A percentile compares a stretch with the other conserved stretches of the same genome.
phyloP scores from a whole-genome alignment of 1,284 basidiomycete species.

The Cutaneotrichosporon sp. region DNA sequence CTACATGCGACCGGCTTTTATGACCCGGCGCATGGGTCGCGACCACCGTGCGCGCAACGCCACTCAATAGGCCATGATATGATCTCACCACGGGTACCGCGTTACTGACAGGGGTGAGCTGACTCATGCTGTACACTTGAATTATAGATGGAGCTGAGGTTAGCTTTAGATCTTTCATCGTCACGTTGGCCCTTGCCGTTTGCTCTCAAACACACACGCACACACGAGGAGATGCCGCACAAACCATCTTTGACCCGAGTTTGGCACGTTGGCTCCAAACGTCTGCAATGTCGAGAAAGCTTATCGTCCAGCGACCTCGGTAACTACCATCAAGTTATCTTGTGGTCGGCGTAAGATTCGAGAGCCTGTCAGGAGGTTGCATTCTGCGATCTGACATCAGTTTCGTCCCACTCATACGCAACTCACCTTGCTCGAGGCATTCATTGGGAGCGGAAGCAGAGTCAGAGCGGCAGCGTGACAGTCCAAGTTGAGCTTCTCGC shows the following conservation, averaged over 20 bases:
- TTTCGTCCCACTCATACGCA: background rate
- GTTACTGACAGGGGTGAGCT: background rate
- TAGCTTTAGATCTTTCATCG: background rate
- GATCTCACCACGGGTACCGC: background rate
- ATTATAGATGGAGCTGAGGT: background rate
- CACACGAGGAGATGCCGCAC: background rate
- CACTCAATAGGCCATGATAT: background rate
- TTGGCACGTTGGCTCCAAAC: background rate
- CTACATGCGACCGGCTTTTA: background rate
- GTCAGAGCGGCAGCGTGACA: background rate
- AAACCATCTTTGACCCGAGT: background rate
- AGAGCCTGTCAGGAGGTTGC: background rate
- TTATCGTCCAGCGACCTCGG: background rate
- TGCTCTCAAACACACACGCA: background rate
- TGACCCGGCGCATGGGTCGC: background rate
- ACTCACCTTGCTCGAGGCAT: background rate
- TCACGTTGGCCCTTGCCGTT: background rate
- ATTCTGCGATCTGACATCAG: background rate
- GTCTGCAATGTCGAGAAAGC: background rate
- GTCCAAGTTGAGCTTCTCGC: background rate
- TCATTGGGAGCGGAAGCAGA: background rate
- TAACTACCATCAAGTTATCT: background rate
- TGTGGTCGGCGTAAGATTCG: background rate
- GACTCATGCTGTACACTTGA: background rate
- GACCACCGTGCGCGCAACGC: constrained; percentile 1